These are phyloP conservation scores for Pseudocercospora cruenta DNA, from an alignment of 2,329 filamentous ascomycete genomes.

Conservation along the genomic window DNA sequence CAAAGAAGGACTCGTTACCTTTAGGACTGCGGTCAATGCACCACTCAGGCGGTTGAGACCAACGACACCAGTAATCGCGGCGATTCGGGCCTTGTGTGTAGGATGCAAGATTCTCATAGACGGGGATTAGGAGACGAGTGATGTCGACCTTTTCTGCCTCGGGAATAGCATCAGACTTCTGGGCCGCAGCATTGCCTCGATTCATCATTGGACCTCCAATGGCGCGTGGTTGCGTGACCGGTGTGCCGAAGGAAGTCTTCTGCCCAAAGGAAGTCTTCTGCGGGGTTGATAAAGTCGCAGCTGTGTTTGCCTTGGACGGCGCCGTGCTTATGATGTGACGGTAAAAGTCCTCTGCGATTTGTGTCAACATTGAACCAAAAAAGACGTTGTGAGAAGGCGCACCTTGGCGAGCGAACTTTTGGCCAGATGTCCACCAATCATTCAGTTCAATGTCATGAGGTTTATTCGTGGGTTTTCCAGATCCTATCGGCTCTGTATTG, in stretches of 20 bases:
- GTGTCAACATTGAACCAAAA: background rate
- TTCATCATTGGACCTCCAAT: slow-evolving; percentile 11
- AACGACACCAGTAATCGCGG: slow-evolving; percentile 47
- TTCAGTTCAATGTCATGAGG: slow-evolving; percentile 42
- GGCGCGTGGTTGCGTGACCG: slow-evolving; percentile 2
- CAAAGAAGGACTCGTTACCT: slow-evolving; percentile 48
- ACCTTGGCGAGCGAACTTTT: slow-evolving; percentile 37
- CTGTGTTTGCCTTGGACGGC: background rate
- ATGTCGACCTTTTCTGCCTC: slow-evolving; percentile 17
- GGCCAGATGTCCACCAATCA: slow-evolving; percentile 46
- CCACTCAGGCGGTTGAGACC: slow-evolving; percentile 44
- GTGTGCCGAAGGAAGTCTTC: too few species aligned
- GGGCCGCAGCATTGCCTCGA: slow-evolving; percentile 19
- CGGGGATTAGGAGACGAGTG: slow-evolving; percentile 45
- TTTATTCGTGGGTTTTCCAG: slow-evolving; percentile 8
- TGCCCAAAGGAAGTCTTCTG: background rate
- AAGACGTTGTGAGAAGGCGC: slow-evolving; percentile 27
- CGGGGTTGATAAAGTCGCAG: background rate
- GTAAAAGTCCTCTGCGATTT: slow-evolving; percentile 15
- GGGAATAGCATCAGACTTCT: background rate
- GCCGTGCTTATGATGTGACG: slow-evolving; percentile 14
- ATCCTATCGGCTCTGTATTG: background rate
- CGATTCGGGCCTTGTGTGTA: slow-evolving; percentile 45
- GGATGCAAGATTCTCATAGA: slow-evolving; percentile 48
- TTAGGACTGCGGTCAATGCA: slow-evolving; percentile 42